phyloP scores from a whole-genome alignment of 768 basidiomycete genomes.

The Lactarius pseudohatsudake region DNA sequence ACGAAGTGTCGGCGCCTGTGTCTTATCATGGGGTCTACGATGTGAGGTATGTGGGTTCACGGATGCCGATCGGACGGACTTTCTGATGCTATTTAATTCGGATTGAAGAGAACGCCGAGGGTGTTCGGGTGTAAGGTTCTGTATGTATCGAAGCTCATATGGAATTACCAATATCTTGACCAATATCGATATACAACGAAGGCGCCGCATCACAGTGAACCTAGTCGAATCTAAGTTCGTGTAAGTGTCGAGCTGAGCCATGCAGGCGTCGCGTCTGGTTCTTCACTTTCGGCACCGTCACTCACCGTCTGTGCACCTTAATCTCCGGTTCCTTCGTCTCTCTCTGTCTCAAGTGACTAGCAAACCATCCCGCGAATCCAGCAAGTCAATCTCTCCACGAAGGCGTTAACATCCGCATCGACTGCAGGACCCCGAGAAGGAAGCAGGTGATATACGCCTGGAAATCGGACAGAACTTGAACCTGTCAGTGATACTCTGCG shows the following conservation, averaged over 20 bases:
- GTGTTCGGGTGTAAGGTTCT: too few relatives aligned
- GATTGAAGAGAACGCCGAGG: too few relatives aligned
- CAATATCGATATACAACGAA: neutral
- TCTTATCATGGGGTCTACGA: too few relatives aligned
- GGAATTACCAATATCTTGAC: neutral
- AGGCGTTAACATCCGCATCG: conserved; percentile 56
- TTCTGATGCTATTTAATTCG: too few relatives aligned
- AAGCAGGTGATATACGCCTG: conserved; percentile 40
- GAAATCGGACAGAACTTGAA: conserved; percentile 48
- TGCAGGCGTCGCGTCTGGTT: neutral
- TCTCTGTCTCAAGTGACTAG: conserved; percentile 68
- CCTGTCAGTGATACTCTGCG: conserved; percentile 56
- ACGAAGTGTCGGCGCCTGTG: too few relatives aligned
- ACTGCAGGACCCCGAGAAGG: conserved; percentile 65
- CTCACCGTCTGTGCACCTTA: conserved; percentile 39
- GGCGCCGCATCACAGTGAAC: neutral
- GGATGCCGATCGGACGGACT: too few relatives aligned
- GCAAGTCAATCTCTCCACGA: conserved; percentile 48
- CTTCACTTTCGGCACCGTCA: conserved; percentile 1
- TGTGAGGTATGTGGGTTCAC: too few relatives aligned
- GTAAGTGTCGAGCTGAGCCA: neutral
- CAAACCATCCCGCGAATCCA: conserved; percentile 73
- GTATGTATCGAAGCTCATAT: neutral
- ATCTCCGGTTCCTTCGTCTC: conserved; percentile 57
- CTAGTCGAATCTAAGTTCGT: neutral